Base-by-base conservation (phyloP, 1,284 basidiomycete genomes). In the Coniferiporia sulphurascens region DNA sequence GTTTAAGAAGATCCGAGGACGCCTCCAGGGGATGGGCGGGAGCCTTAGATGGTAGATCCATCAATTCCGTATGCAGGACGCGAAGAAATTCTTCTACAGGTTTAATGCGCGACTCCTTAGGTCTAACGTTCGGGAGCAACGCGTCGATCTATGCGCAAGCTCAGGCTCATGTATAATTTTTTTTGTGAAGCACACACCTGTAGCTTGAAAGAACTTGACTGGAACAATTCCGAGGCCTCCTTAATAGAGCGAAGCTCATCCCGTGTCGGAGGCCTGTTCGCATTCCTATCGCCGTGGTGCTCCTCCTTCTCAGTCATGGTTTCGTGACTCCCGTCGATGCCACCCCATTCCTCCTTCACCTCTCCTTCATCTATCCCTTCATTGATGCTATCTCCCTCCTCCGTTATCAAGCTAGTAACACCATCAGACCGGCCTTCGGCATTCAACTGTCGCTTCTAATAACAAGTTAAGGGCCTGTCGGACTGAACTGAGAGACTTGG, bases 201-300 rank as follows among this genome's bases (percentile, higher is more conserved):
- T 7, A 94, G 78, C 70, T 92, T 93, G 76, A 97, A 93, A 1
- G 93, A 82, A 56, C 82, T 90, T 0, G 92, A 95, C 66, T 83
- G 80, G 69, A 89, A 93, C 15, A 97, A 77, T 60, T 93, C 87
- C 27, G 84, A 78, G 6, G 93, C 84, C 69, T 92, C 84, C 69
- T 87, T 89, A 62, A 94, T 86, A 5, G 74, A 75, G 61, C 87
- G 82, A 51, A 96, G 78, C 71, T 96, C 93, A 62, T 87, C 80
- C 41, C 85, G 84, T 19, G 82, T 83, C 19, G 85, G 85, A 8
- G 81, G 80, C 62, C 79, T 81, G 55, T 77, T 76, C 4, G 69
- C 70, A 17, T 65, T 50, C 38, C 27, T 27, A 27, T 65, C 59
- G 13, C 56, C 66, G 64, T 70, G 34, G 27, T 17, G 21, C n/a